Percentiles rank a stretch among this genome's conserved stretches.
Conservation (phyloP, 2,329 filamentous ascomycete species). For the Cladosporium austrohemisphaericum region DNA sequence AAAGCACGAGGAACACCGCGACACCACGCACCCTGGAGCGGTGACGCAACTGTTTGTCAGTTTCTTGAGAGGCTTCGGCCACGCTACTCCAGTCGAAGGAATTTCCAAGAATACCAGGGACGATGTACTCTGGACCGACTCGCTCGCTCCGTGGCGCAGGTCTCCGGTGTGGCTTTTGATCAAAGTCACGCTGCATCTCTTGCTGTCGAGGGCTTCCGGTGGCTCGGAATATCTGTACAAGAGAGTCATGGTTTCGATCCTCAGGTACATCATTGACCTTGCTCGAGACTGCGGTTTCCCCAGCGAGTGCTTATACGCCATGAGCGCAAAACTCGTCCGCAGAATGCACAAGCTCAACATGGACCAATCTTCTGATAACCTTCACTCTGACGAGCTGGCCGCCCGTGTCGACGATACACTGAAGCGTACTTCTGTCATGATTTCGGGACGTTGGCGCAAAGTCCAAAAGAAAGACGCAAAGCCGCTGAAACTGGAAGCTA, state of each 20-base stretch:
- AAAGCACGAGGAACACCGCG: constrained; percentile 58
- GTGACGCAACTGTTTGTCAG: constrained; percentile 60
- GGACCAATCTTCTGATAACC: too few relatives aligned
- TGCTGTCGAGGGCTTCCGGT: constrained; percentile 38
- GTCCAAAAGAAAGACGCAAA: constrained; percentile 12
- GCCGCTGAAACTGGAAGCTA: constrained; percentile 11
- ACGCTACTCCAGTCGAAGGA: constrained; percentile 30
- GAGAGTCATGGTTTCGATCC: constrained; percentile 38
- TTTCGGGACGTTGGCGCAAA: constrained; percentile 14
- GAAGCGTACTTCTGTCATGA: neutral
- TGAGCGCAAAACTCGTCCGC: constrained; percentile 5
- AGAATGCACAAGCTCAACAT: neutral
- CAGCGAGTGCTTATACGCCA: neutral
- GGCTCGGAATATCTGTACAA: constrained; percentile 29
- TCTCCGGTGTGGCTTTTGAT: constrained; percentile 60
- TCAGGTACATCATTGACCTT: constrained; percentile 51
- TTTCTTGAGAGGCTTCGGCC: constrained; percentile 55
- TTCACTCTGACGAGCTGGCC: constrained; percentile 59
- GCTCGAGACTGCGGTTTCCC: neutral
- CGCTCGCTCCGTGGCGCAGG: constrained; percentile 58
- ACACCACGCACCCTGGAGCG: constrained; percentile 55
- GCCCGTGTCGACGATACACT: constrained; percentile 33
- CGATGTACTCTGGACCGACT: constrained; percentile 19
- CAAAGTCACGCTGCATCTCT: constrained; percentile 55
- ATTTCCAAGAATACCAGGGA: constrained; percentile 35